These are phyloP conservation scores for Talaromyces sp. DNA, from an alignment of 2,329 filamentous ascomycete genomes.

Conservation along the genomic window DNA sequence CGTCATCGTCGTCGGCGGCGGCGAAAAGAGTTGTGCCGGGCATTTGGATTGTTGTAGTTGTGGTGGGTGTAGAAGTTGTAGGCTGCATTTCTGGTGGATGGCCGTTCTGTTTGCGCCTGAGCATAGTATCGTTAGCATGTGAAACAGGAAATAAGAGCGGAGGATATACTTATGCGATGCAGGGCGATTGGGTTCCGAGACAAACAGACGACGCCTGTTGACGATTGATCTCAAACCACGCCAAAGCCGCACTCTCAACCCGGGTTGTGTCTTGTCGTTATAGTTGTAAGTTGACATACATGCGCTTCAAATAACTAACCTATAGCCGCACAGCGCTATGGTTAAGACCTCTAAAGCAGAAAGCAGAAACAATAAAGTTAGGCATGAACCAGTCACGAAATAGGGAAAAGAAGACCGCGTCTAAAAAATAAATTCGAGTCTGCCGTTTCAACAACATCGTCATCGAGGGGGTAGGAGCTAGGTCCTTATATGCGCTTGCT, in stretches of 20 bases:
- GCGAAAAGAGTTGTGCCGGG: constrained; percentile 8
- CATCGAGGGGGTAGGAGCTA: constrained; percentile 4
- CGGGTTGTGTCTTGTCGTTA: constrained; percentile 9
- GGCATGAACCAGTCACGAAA: constrained; percentile 14
- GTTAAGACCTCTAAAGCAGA: neutral
- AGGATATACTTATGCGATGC: constrained; percentile 15
- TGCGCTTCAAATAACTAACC: constrained; percentile 13
- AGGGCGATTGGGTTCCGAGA: constrained; percentile 3
- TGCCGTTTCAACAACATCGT: constrained; percentile 1
- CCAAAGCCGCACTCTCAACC: constrained; percentile 18
- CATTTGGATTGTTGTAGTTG: neutral
- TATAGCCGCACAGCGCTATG: neutral
- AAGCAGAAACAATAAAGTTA: neutral
- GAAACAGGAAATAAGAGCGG: neutral
- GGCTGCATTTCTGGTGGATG: neutral
- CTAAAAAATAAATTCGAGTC: neutral
- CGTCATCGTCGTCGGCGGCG: constrained; percentile 36
- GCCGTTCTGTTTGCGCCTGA: neutral
- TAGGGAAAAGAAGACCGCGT: neutral
- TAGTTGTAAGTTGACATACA: constrained; percentile 21
- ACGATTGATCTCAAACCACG: constrained; percentile 12
- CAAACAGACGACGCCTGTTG: constrained; percentile 9
- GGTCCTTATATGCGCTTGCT: constrained; percentile 19
- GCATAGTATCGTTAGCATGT: neutral
- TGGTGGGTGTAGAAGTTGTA: neutral